Percentiles rank a stretch among this genome's conserved stretches.
These are phyloP conservation scores for Cladosporium sp. DNA, from an alignment of 2,329 filamentous ascomycete genomes.

Conservation along the genomic window DNA sequence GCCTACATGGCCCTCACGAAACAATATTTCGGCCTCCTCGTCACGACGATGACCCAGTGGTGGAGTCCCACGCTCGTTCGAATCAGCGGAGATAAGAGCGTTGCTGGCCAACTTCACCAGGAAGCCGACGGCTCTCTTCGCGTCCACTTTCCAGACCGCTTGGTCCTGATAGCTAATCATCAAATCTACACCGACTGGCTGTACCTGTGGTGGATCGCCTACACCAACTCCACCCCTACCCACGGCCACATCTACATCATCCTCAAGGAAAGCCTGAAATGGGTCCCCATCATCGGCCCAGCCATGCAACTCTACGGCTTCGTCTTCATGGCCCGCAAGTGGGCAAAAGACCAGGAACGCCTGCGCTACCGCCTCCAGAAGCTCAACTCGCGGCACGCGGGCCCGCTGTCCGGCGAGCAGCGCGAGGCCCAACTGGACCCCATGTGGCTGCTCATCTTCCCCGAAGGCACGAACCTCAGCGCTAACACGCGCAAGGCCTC, in stretches of 20 bases:
- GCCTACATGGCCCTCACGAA: conserved; percentile 84
- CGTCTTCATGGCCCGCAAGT: conserved; percentile 90
- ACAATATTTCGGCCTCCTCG: conserved; percentile 68
- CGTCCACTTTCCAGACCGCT: conserved; percentile 71
- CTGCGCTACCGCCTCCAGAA: conserved; percentile 68
- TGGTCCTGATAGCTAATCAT: conserved; percentile 81
- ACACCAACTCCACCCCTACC: conserved; percentile 59
- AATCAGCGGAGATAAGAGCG: conserved; percentile 74
- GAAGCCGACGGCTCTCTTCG: conserved; percentile 64
- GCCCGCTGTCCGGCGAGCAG: conserved; percentile 31
- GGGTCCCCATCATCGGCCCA: conserved; percentile 71
- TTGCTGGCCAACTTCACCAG: conserved; percentile 65
- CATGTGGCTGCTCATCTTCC: conserved; percentile 87
- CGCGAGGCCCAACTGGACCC: conserved; percentile 42
- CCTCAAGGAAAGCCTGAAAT: conserved; percentile 78
- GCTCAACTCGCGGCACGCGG: conserved; percentile 48
- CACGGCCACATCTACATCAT: conserved; percentile 88
- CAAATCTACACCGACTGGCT: conserved; percentile 74
- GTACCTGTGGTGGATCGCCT: conserved; percentile 89
- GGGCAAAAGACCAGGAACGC: conserved; percentile 69
- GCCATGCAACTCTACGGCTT: conserved; percentile 85
- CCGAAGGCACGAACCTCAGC: conserved; percentile 78
- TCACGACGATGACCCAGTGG: conserved; percentile 74
- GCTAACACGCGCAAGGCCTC: conserved; percentile 65
- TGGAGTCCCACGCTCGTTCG: conserved; percentile 76